Evolutionary conservation across 768 basidiomycete genomes (phyloP), one percentile per base, ranked within the genome.

Genomic region (Leucocoprinus leucothites): DNA sequence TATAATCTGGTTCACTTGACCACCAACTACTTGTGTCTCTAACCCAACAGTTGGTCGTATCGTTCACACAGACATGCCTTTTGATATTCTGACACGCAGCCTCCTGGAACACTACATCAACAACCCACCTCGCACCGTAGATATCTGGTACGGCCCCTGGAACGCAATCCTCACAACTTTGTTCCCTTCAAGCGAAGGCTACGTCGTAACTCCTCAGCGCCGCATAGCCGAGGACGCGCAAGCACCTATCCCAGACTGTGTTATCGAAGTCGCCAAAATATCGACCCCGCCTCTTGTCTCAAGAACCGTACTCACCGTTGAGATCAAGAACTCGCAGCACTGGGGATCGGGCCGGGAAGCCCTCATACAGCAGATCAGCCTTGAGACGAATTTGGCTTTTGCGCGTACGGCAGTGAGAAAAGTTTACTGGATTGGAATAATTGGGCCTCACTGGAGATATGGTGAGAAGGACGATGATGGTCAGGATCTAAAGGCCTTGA

Each of bases 361-460:
- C 51, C 44, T 61, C 58, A 53, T 43, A 45, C 51, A 42, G 45
- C 57, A 60, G 45, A 61, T 48, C 28, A n/a, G n/a, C n/a, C 6
- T 42, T n/a, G 7, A 42, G 41, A n/a, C 41, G n/a, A 58, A 61
- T 48, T 28, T 55, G 52, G 59, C 59, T 25, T 60, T 62, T 35
- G 48, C 57, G 25, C 57, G 61, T 48, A 63, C 57, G 40, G 57
- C 61, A 41, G 31, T 43, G 34, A 49, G 35, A 24, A 62, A 60
- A 57, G 57, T 57, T 31, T 63, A 61, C 56, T 63, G 60, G 62
- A 61, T 63, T 40, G 60, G 52, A 45, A 31, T 48, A 11, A 60
- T 63, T 55, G 60, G 62, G 40, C 60, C 62, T 36, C 62, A 63
- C 57, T 63, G 62, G 62, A 59, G 55, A 52, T 61, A 63, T 40